Evolutionary conservation across 352 stramenopile species (phyloP), one percentile per base, ranked within the genome.

Genomic region (Phytopythium boreale): DNA sequence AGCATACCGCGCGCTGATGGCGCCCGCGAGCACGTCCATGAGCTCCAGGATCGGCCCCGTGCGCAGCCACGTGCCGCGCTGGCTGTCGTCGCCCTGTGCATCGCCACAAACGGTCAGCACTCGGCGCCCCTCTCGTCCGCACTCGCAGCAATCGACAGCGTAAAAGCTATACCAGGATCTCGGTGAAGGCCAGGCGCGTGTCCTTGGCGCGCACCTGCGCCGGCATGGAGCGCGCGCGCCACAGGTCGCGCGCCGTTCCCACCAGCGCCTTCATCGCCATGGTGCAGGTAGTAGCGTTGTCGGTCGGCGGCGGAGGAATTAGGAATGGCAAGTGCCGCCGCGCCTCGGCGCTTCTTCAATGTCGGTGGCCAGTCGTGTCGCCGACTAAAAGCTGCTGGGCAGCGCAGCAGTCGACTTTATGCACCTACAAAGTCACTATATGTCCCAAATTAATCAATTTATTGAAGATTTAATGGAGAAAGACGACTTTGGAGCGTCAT

Each of bases 11-110:
- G 67, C 70, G 12, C 76, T 74, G 50, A 88, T 81, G 0, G 70
- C 66, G 2, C 75, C 77, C 1, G 76, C 79, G 36, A 86, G 68
- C 17, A 84, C 70, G 44, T 88, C 79, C 73, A 88, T 88, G 19
- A 85, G 67, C 47, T 80, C 64, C 29, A 88, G 56, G 19, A 88
- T 83, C 19, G 79, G 79, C 20, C 79, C 79, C 1, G 75, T 80
- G 47, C 74, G 66, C 59, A 88, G 55, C 72, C 75, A 75, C 53
- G 64, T 44, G 3, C 79, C 79, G 43, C 77, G 77, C 56, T 81
- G 72, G 52, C 75, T 81, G 36, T 83, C 77, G 27, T 84, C 72
- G 29, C 77, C 79, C 73, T 88, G 57, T 20, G 53, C 67, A 20
- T 27, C 17, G 31, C 47, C 8, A 22, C 1, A 41, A 34, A 34